Percentiles rank a stretch among this genome's conserved stretches.
These are phyloP conservation scores for Kurtzmaniella fragi DNA, from an alignment of 805 yeast genomes.

Conservation along the genomic window DNA sequence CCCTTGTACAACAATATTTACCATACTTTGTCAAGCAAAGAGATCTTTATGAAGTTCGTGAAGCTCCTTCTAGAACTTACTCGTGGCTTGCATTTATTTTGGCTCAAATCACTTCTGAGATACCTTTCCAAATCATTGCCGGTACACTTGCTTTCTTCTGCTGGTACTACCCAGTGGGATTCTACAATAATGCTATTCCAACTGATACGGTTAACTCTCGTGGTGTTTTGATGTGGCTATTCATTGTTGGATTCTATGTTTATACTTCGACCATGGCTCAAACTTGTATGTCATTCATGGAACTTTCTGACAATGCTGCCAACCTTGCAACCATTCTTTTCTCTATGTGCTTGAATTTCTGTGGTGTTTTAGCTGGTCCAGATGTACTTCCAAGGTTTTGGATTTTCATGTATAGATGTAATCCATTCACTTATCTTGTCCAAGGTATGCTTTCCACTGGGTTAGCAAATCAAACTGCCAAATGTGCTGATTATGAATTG, in stretches of 20 bases:
- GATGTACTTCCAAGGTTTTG: slow-evolving; percentile 38
- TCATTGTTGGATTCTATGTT: slow-evolving; percentile 19
- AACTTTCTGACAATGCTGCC: slow-evolving; percentile 30
- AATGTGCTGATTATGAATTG: slow-evolving; percentile 21
- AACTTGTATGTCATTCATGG: slow-evolving; percentile 22
- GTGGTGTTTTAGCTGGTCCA: slow-evolving; percentile 31
- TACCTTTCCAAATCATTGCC: slow-evolving; percentile 41
- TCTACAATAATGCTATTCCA: slow-evolving; percentile 47
- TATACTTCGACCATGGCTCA: slow-evolving; percentile 26
- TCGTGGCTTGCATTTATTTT: slow-evolving; percentile 38
- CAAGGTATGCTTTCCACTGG: slow-evolving; percentile 42
- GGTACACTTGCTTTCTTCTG: slow-evolving; percentile 38
- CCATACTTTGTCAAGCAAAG: slow-evolving; percentile 41
- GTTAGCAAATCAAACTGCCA: slow-evolving; percentile 32
- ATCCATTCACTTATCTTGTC: slow-evolving; percentile 63
- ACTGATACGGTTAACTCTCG: slow-evolving; percentile 33
- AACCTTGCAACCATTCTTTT: slow-evolving; percentile 24
- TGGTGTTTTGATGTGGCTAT: slow-evolving; percentile 36
- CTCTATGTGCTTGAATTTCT: slow-evolving; percentile 30
- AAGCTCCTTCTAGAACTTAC: slow-evolving; percentile 39
- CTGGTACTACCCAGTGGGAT: slow-evolving; percentile 60
- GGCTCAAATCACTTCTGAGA: slow-evolving; percentile 41
- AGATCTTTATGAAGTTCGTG: slow-evolving; percentile 44
- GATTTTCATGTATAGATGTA: slow-evolving; percentile 70
- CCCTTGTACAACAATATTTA: slow-evolving; percentile 37